Evolutionary conservation across 305 asterid genomes (phyloP).

Genomic region (Petunia hybrid): DNA sequence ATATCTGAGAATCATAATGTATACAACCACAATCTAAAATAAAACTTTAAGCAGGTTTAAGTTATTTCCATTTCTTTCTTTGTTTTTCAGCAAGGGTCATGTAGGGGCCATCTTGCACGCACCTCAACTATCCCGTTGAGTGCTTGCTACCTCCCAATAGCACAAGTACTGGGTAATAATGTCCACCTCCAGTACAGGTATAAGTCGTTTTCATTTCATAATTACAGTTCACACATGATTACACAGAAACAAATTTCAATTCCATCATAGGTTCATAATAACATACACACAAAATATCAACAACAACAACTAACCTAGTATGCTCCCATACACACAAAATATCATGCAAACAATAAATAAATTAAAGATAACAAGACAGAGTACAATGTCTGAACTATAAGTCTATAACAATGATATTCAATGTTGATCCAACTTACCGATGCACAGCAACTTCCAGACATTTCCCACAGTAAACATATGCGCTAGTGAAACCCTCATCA

Average conservation of each 20-base stretch:
- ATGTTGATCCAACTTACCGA: constrained; percentile 57
- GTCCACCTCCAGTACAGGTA: neutral
- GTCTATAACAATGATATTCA: neutral
- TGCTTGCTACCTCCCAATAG: neutral
- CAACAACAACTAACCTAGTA: too few species aligned
- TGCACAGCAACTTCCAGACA: constrained; percentile 71
- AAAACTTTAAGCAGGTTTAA: too few species aligned
- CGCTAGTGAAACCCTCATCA: constrained; percentile 56
- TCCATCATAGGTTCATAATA: neutral
- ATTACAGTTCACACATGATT: constrained; percentile 8
- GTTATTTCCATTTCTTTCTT: too few species aligned
- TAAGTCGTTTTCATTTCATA: constrained; percentile 1
- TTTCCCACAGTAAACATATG: constrained; percentile 65
- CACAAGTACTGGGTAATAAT: neutral
- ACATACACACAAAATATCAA: neutral
- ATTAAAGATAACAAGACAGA: neutral
- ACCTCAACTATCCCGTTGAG: too few species aligned
- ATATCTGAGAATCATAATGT: too few species aligned
- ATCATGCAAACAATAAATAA: too few species aligned
- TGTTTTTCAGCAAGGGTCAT: too few species aligned
- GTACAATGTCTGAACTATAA: neutral
- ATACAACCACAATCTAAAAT: too few species aligned
- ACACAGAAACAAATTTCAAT: neutral
- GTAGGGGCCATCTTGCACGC: too few species aligned
- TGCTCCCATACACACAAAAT: too few species aligned